Base-by-base conservation (phyloP, 176 grass and related monocot genomes). In the Eremochloa ophiuroides region DNA sequence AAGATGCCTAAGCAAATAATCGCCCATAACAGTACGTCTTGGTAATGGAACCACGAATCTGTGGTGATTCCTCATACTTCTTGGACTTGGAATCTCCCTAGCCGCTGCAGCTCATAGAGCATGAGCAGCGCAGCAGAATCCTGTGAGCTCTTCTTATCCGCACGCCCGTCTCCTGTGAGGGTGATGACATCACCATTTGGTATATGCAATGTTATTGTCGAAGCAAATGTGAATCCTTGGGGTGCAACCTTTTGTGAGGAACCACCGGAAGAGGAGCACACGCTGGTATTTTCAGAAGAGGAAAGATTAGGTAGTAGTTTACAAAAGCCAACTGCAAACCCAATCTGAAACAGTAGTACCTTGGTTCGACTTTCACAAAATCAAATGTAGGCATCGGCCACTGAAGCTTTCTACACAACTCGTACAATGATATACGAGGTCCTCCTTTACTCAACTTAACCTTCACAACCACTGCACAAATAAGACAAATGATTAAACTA, bases 381-480 rank as follows among this genome's bases (percentile, higher is more conserved):
- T 95, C 86, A 82, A 91, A 91, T 5, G 23, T 91, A 84, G 95
- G 95, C 82, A 86, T 84, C 66, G 90, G 82, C 95, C 92, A 98
- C n/a, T 93, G 86, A 37, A 70, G 80, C 55, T 84, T 98, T 93
- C 84, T 89, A 67, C 95, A 95, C 1, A 91, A 71, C 64, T 95
- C 88, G 66, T 86, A 82, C 46, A 98, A 78, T 50, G 88, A 85
- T 74, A 62, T 44, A 27, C 95, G 90, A 71, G 95, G 95, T 38
- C 90, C 90, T 83, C 92, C 95, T 95, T 93, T 95, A 37, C 86
- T 84, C 83, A 82, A 82, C 82, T 89, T 91, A 46, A 95, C 95
- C 23, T 34, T 53, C 71, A 94, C 82, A 81, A 60, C 29, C 74
- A 88, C 95, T 95, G 79, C 75, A 81, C 28, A 63, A 87, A 87